Conservation (phyloP, 2,329 filamentous ascomycete species). For the Graphilbum sp. region DNA sequence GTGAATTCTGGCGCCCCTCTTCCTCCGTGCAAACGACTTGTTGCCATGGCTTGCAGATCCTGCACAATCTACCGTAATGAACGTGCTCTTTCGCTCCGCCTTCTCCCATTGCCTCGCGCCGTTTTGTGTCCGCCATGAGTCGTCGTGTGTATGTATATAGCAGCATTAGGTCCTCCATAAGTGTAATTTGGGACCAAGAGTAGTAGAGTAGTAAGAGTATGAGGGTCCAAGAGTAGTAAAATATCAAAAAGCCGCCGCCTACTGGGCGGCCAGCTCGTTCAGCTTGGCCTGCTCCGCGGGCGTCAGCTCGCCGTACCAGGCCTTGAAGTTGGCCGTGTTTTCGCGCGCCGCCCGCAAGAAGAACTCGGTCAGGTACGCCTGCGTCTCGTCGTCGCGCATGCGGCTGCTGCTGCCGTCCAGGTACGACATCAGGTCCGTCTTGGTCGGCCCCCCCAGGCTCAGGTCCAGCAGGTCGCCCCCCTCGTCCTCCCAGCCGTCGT, state of each 20-base stretch:
- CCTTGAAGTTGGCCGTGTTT: slow-evolving; percentile 37
- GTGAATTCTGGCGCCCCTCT: too few species aligned
- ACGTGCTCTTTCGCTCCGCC: too few species aligned
- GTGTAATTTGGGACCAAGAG: too few species aligned
- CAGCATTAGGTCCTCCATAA: too few species aligned
- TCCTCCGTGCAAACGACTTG: too few species aligned
- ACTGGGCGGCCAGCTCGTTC: slow-evolving; percentile 28
- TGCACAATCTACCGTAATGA: too few species aligned
- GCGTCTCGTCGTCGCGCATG: slow-evolving; percentile 77
- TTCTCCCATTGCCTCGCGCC: too few species aligned
- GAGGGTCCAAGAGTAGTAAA: too few species aligned
- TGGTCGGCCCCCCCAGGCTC: slow-evolving; percentile 47
- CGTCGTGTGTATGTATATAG: too few species aligned
- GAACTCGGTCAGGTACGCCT: slow-evolving; percentile 68
- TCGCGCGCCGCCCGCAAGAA: slow-evolving; percentile 47
- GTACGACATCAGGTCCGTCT: slow-evolving; percentile 67
- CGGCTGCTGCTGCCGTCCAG: slow-evolving; percentile 43
- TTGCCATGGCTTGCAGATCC: too few species aligned
- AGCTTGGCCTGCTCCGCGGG: slow-evolving; percentile 40
- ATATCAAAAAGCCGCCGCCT: slow-evolving; percentile 1
- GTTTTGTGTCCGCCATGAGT: too few species aligned
- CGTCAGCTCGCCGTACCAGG: slow-evolving; percentile 39
- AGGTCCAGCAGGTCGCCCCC: slow-evolving; percentile 63
- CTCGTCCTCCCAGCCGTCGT: slow-evolving; percentile 82
- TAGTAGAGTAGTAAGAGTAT: too few species aligned